phyloP scores from a whole-genome alignment of 2,329 filamentous ascomycete genomes.

The Calonectria honghensis region DNA sequence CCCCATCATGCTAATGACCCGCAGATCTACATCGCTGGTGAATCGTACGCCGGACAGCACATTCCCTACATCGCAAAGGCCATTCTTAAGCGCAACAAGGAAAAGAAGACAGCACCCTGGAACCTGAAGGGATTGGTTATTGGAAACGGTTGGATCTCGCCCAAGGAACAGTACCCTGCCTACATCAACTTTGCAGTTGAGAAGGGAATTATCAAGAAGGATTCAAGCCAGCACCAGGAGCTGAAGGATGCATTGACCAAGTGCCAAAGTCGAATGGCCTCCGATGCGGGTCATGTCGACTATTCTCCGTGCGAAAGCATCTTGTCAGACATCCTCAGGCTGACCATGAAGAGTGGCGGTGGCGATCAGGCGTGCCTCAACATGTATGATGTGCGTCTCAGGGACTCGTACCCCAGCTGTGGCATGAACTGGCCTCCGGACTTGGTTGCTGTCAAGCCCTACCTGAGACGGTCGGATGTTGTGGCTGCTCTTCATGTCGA shows the following conservation, averaged over 20 bases:
- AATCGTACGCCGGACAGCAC: slow-evolving; percentile 97
- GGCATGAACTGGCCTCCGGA: slow-evolving; percentile 99
- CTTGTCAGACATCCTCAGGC: slow-evolving; percentile 81
- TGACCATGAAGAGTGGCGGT: slow-evolving; percentile 73
- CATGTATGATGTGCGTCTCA: slow-evolving; percentile 97
- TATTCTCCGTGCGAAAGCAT: slow-evolving; percentile 84
- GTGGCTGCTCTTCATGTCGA: slow-evolving; percentile 88
- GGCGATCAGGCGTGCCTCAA: slow-evolving; percentile 83
- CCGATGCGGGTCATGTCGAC: slow-evolving; percentile 74
- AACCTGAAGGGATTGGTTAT: slow-evolving; percentile 90
- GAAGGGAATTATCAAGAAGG: slow-evolving; percentile 81
- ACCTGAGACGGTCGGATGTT: slow-evolving; percentile 89
- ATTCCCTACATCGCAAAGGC: slow-evolving; percentile 97
- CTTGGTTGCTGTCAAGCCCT: slow-evolving; percentile 84
- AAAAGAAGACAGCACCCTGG: slow-evolving; percentile 74
- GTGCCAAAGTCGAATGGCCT: slow-evolving; percentile 79
- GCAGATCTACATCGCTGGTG: slow-evolving; percentile 94
- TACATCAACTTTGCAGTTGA: slow-evolving; percentile 90
- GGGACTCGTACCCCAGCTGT: slow-evolving; percentile 87
- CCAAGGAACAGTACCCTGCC: slow-evolving; percentile 89
- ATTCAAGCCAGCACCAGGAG: slow-evolving; percentile 76
- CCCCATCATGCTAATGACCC: slow-evolving; percentile 45
- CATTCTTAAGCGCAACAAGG: slow-evolving; percentile 90
- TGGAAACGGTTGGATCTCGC: slow-evolving; percentile 98
- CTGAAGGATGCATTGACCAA: slow-evolving; percentile 81